These are phyloP conservation scores for Lolium multiflorum DNA, from an alignment of 176 grass and related monocot genomes.

Conservation along the genomic window DNA sequence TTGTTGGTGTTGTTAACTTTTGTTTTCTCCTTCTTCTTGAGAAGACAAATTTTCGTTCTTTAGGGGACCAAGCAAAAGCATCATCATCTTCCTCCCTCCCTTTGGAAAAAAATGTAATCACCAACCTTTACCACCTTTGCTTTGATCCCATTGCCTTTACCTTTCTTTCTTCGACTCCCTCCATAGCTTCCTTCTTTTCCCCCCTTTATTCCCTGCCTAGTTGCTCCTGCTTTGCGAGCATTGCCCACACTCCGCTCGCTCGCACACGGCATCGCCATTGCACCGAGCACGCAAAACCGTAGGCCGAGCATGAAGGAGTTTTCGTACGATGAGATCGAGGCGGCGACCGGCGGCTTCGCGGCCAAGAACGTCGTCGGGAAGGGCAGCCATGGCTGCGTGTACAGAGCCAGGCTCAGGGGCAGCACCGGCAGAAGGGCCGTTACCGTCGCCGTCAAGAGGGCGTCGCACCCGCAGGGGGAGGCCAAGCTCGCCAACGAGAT, in stretches of 20 bases:
- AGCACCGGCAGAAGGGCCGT: background rate
- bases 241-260: background rate
- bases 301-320: slow-evolving; percentile 64
- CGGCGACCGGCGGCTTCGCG: slow-evolving; percentile 74
- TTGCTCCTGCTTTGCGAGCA: slow-evolving; percentile 33
- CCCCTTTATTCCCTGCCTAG: slow-evolving; percentile 51
- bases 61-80: slow-evolving; percentile 61
- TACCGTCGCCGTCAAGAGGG: slow-evolving; percentile 71
- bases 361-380: slow-evolving; percentile 76
- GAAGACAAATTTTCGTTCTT: slow-evolving; percentile 56
- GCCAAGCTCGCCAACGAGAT: slow-evolving; percentile 84
- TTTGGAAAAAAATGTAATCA: slow-evolving; percentile 51
- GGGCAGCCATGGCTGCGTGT: slow-evolving; percentile 94
- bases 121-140: slow-evolving; percentile 53
- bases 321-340: slow-evolving; percentile 72
- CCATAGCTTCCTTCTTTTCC: slow-evolving; percentile 14
- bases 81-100: slow-evolving; percentile 29
- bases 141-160: slow-evolving; percentile 58
- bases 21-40: slow-evolving; percentile 29
- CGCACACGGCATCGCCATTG: slow-evolving; percentile 26
- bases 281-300: background rate
- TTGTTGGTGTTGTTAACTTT: background rate
- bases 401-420: slow-evolving; percentile 57
- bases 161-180: slow-evolving; percentile 44
- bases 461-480: slow-evolving; percentile 56